Conservation (phyloP, 2,329 filamentous ascomycete genomes). For the Ophiostoma novo-ulmi region DNA sequence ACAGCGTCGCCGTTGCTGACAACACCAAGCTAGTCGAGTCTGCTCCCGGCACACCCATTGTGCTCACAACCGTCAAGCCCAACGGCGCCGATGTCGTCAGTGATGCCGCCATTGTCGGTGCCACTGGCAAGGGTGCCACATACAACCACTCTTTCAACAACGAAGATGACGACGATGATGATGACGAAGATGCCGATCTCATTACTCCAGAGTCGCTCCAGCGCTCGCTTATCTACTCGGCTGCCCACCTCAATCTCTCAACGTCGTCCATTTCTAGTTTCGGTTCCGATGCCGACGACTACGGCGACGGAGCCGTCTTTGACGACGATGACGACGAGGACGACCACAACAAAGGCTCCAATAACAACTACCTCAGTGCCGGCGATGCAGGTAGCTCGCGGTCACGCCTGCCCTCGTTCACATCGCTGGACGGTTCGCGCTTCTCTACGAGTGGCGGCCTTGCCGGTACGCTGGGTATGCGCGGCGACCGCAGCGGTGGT, state of each 20-base stretch:
- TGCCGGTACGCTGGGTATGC: background rate
- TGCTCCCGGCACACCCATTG: conserved; percentile 34
- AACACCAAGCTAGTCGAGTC: conserved; percentile 35
- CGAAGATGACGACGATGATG: conserved; percentile 46
- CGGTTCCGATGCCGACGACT: conserved; percentile 52
- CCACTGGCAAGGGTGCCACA: conserved; percentile 46
- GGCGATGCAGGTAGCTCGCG: conserved; percentile 41
- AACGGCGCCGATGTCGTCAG: conserved; percentile 38
- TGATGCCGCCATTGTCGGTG: conserved; percentile 46
- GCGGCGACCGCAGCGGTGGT: conserved; percentile 10
- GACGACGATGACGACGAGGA: conserved; percentile 33
- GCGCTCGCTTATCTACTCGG: conserved; percentile 51
- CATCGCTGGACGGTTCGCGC: conserved; percentile 64
- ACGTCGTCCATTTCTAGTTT: conserved; percentile 54
- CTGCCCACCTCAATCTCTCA: conserved; percentile 49
- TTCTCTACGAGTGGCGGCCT: conserved; percentile 27
- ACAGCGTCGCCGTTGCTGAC: conserved; percentile 66
- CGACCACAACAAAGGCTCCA: conserved; percentile 26
- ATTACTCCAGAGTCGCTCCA: conserved; percentile 49
- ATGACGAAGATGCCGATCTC: conserved; percentile 22
- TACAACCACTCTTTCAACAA: conserved; percentile 35
- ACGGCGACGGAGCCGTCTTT: conserved; percentile 47
- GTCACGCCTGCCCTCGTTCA: conserved; percentile 64
- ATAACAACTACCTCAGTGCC: conserved; percentile 28
- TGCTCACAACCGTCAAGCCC: conserved; percentile 37